These are phyloP conservation scores for Termitomyces sp. DNA, from an alignment of 768 basidiomycete species.

Conservation along the genomic window DNA sequence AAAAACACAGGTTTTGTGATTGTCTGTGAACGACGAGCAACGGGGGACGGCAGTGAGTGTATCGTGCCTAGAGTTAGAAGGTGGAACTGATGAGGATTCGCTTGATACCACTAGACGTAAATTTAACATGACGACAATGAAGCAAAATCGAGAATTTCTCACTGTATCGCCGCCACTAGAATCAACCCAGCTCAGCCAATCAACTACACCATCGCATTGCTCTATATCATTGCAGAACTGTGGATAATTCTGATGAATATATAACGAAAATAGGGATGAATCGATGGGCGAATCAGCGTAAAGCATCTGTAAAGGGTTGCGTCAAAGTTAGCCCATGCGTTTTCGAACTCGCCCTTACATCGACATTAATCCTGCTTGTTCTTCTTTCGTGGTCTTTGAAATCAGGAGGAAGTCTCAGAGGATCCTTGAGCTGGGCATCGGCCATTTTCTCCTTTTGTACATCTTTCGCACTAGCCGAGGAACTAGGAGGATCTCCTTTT, in stretches of 20 bases:
- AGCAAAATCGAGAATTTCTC: constrained; percentile 12
- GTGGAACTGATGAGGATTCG: constrained; percentile 85
- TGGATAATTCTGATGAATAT: constrained; percentile 91
- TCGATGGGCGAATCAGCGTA: constrained; percentile 89
- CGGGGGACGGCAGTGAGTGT: constrained; percentile 86
- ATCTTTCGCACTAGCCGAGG: constrained; percentile 57
- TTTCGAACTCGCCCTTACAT: constrained; percentile 38
- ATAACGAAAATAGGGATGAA: constrained; percentile 81
- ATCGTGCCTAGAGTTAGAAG: constrained; percentile 75
- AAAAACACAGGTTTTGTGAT: constrained; percentile 87
- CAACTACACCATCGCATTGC: constrained; percentile 62
- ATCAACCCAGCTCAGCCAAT: constrained; percentile 77
- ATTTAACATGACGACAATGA: background rate
- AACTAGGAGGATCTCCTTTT: constrained; percentile 61
- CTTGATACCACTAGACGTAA: constrained; percentile 48
- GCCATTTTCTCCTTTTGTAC: constrained; percentile 52
- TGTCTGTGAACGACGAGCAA: constrained; percentile 73
- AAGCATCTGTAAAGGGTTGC: constrained; percentile 23
- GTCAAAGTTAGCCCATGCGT: background rate
- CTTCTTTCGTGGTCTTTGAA: constrained; percentile 55
- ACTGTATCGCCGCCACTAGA: constrained; percentile 61
- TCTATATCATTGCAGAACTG: constrained; percentile 79
- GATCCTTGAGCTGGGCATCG: constrained; percentile 51
- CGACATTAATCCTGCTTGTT: constrained; percentile 70
- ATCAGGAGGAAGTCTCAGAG: constrained; percentile 52